Base-by-base conservation (phyloP, 768 basidiomycete species). In the Sarcodon sp. region DNA sequence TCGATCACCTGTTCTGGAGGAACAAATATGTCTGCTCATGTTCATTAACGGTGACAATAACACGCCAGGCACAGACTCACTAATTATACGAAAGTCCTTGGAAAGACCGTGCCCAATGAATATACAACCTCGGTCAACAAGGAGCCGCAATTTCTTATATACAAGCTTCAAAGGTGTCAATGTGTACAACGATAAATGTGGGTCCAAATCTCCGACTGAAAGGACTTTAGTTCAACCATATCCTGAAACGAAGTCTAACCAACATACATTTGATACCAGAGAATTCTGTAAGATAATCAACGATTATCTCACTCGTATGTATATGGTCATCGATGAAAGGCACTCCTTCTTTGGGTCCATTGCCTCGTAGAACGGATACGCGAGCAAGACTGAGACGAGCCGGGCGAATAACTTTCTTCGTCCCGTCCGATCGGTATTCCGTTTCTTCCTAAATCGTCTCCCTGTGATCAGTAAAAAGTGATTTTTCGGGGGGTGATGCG, bases 321-420 rank as follows among this genome's bases (percentile, higher is more conserved):
- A 98, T 98, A 57, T 99, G 87, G 57, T 99, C 96, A 55, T 98
- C 96, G 55, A 99, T 96, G 65, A 98, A 96, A 2, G 96, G 94
- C 10, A 84, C 60, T 3, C 88, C 88, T 57, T 85, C 79, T 51
- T 79, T 79, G 0, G 71, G 71, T 0, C 90, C 92, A 56, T 84
- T 74, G 2, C 94, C 93, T 9, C 96, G 77, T 41, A 98, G 64
- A 12, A 94, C 93, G 3, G 93, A 97, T 1, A 99, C 96, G 18
- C 96, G 79, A 21, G 96, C 94, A 6, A 99, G 71, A 48, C 91
- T 89, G 57, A 93, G 77, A 46, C 92, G 80, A 4, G 91, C 86
- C 1, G 96, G 96, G 10, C 92, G 78, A 31, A 98, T 69, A 34
- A 97, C 83, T 57, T 88, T 92, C 61, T 88, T 93, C 2, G 87